These are phyloP conservation scores for Irpex sp. DNA, from an alignment of 1,284 basidiomycete species.

Conservation along the genomic window DNA sequence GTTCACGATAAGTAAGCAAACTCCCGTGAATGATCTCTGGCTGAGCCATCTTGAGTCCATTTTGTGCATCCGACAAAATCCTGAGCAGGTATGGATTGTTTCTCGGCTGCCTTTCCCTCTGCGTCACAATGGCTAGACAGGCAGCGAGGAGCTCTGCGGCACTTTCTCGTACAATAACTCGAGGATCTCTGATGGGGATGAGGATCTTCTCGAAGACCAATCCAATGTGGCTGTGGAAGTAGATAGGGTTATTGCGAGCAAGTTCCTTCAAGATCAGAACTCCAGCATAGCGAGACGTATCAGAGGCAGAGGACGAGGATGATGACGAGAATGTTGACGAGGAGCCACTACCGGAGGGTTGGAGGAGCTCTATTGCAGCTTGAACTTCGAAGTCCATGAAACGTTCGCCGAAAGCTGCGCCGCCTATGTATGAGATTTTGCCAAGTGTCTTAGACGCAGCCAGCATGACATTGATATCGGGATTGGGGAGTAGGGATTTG, in stretches of 20 bases:
- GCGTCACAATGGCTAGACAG: constrained; percentile 82
- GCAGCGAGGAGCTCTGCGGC: constrained; percentile 88
- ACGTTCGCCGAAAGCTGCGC: constrained; percentile 77
- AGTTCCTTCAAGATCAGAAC: constrained; percentile 90
- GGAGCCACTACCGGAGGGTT: constrained; percentile 67
- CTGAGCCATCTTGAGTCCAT: constrained; percentile 78
- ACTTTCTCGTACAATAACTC: constrained; percentile 85
- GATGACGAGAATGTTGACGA: background rate
- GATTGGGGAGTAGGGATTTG: constrained; percentile 79
- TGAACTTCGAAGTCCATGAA: constrained; percentile 88
- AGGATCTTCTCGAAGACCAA: constrained; percentile 91
- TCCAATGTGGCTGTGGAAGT: constrained; percentile 85
- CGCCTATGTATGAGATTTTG: constrained; percentile 78
- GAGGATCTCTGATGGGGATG: constrained; percentile 80
- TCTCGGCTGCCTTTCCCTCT: constrained; percentile 64
- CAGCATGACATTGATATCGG: constrained; percentile 85
- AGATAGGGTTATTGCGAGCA: constrained; percentile 79
- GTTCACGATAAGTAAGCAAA: constrained; percentile 87
- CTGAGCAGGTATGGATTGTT: constrained; percentile 63
- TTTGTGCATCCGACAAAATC: constrained; percentile 87
- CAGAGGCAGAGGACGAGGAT: background rate
- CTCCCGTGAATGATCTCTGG: constrained; percentile 93
- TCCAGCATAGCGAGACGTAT: constrained; percentile 62
- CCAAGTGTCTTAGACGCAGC: constrained; percentile 85
- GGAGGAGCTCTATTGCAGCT: constrained; percentile 75